Evolutionary conservation across 1,139 yeast species (phyloP).

Genomic region (Yamadazyma jaroonii): DNA sequence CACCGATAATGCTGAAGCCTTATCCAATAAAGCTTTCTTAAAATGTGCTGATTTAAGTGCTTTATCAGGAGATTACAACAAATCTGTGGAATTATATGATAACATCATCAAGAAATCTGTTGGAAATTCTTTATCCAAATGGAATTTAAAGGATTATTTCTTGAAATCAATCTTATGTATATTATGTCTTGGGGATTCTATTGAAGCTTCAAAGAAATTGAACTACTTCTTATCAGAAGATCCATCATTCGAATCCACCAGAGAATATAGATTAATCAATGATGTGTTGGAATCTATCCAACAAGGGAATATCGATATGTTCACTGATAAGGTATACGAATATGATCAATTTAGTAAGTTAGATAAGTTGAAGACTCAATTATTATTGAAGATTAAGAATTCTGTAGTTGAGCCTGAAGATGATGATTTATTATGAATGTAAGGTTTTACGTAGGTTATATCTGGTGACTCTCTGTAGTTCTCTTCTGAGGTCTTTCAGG

Average conservation of each 20-base stretch:
- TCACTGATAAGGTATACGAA: constrained; percentile 74
- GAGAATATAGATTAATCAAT: constrained; percentile 68
- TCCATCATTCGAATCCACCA: constrained; percentile 70
- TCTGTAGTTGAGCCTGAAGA: constrained; percentile 74
- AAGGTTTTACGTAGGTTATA: too few relatives aligned
- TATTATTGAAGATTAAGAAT: constrained; percentile 79
- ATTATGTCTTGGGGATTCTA: constrained; percentile 77
- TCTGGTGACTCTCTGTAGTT: too few relatives aligned
- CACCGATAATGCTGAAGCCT: constrained; percentile 91
- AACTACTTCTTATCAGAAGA: constrained; percentile 69
- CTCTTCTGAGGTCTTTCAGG: too few relatives aligned
- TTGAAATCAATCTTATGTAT: constrained; percentile 80
- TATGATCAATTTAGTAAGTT: constrained; percentile 86
- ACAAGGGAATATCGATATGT: constrained; percentile 75
- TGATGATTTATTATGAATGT: constrained; percentile 37
- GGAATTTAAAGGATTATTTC: constrained; percentile 93
- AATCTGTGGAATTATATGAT: constrained; percentile 76
- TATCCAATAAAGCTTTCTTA: constrained; percentile 82
- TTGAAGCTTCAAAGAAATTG: constrained; percentile 77
- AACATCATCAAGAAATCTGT: constrained; percentile 72
- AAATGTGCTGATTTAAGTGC: constrained; percentile 91
- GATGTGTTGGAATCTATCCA: constrained; percentile 70
- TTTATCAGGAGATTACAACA: constrained; percentile 64
- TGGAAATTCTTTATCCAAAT: constrained; percentile 73
- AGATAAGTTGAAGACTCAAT: constrained; percentile 89